Conservation (phyloP, 2,329 filamentous ascomycete genomes). For the Fusarium mexicanum region DNA sequence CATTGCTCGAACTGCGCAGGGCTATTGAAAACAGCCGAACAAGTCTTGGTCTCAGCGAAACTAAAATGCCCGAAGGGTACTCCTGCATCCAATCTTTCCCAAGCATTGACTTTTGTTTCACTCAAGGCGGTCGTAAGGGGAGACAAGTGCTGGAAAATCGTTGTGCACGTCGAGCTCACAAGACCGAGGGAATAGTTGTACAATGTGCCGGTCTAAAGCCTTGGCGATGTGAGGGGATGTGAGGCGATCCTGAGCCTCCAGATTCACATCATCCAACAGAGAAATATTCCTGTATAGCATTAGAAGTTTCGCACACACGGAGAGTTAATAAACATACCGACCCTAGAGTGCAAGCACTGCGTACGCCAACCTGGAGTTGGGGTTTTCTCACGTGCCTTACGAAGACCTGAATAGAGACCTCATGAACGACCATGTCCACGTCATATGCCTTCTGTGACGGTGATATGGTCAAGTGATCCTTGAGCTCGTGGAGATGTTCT, state of each 20-base stretch:
- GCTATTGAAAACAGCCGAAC: constrained; percentile 67
- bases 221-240: constrained; percentile 73
- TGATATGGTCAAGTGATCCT: constrained; percentile 71
- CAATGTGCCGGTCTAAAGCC: constrained; percentile 35
- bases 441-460: constrained; percentile 71
- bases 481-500: constrained; percentile 77
- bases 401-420: constrained; percentile 76
- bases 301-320: not conserved
- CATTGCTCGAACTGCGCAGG: constrained; percentile 55
- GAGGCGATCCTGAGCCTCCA: constrained; percentile 78
- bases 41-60: constrained; percentile 70
- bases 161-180: constrained; percentile 68
- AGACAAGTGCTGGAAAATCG: constrained; percentile 77
- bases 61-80: constrained; percentile 70
- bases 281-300: constrained; percentile 57
- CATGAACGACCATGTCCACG: constrained; percentile 74
- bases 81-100: constrained; percentile 58
- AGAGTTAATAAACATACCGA: constrained; percentile 47
- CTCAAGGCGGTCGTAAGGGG: constrained; percentile 75
- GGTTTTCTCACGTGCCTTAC: constrained; percentile 57
- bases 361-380: constrained; percentile 69
- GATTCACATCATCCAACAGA: constrained; percentile 71
- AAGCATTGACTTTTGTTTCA: not conserved
- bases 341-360: constrained; percentile 72
- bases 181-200: constrained; percentile 60